Base-by-base conservation (phyloP, 2,329 filamentous ascomycete genomes). In the Hypoxylon sp. region DNA sequence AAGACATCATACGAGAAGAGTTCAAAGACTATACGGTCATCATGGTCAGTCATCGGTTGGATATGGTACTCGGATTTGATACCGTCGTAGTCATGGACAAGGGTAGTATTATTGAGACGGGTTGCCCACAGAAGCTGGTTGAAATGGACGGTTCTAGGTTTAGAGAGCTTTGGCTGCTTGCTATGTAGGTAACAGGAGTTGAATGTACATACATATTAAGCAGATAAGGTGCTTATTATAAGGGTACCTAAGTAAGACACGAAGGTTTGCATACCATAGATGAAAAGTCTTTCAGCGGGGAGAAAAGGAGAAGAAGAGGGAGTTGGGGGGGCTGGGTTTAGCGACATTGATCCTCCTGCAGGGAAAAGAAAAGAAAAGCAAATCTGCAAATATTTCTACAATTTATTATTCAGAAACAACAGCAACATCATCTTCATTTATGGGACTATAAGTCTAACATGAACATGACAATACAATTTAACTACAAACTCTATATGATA, bases 21-120 rank as follows among this genome's bases (percentile, higher is more conserved):
- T 77, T 77, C 44, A 44, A 52, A 29, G 61, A 58, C 24, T 85
- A 86, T 69, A 90, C 88, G 0, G 82, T 90, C n/a, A 65, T 79
- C 19, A 74, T 74, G 11, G 74, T 79, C 1, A 77, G 74, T 37
- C 78, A 80, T 60, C 69, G 75, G 14, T 60, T 79, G 14, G 71
- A 78, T n/a, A 84, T 81, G 10, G 82, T 85, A 35, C 76, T 83
- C 29, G 83, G 83, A 66, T 85, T 84, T 72, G 84, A 86, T 69
- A 78, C 77, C 8, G 80, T 86, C 31, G 79, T 82, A 0, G 82
- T 86, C 8, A 81, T 86, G 80, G 81, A 85, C n/a, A 74, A 78
- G 29, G 84, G 84, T 1, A 72, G 74, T 66, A 75, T 85, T 31
- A 80, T 82, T 0, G 84, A 86, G 70, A 67, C 75, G 2, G 63